Evolutionary conservation across 176 grass and related monocot species (phyloP), one percentile per base, ranked within the genome.

Genomic region (Avena atlantica): DNA sequence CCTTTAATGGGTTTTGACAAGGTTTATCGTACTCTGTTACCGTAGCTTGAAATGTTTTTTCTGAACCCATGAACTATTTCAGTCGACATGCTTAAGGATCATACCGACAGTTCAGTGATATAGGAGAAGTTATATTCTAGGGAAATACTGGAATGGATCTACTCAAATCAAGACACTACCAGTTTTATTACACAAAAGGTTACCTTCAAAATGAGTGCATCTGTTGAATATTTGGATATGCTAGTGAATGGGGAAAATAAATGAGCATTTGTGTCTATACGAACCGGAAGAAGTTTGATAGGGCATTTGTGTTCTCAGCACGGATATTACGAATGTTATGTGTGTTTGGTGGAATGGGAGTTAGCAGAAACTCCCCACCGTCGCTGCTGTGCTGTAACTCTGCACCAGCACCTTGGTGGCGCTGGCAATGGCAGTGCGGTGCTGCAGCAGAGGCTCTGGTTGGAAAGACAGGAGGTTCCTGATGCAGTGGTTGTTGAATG

Each of bases 91-190:
- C 31, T 34, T 13, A 64, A 15, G 62, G 24, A 65, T 29, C 62
- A 27, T 21, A 4, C 11, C 3, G 11, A 64, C 58, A 60, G 58
- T 21, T 21, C 58, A 8, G 20, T 60, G 4, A 67, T 67, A 13
- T 34, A 67, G 66, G 15, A 19, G 29, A 69, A 40, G 16, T 16
- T 70, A n/a, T n/a, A 15, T 40, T 19, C 5, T 34, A 31, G 72
- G 21, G 72, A 74, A 50, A 50, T 74, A 9, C 15, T 21, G 2
- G 5, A 74, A 51, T 51, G n/a, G 3, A 45, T 71, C n/a, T 9
- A 71, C 37, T 72, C 37, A 47, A 47, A 72, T 72, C 69, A 72
- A 72, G 9, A n/a, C n/a, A n/a, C n/a, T n/a, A n/a, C n/a, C n/a
- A n/a, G n/a, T n/a, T n/a, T n/a, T n/a, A n/a, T n/a, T n/a, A n/a